These are phyloP conservation scores for Lasiodiplodia theobromae DNA, from an alignment of 2,329 filamentous ascomycete species.

Conservation along the genomic window DNA sequence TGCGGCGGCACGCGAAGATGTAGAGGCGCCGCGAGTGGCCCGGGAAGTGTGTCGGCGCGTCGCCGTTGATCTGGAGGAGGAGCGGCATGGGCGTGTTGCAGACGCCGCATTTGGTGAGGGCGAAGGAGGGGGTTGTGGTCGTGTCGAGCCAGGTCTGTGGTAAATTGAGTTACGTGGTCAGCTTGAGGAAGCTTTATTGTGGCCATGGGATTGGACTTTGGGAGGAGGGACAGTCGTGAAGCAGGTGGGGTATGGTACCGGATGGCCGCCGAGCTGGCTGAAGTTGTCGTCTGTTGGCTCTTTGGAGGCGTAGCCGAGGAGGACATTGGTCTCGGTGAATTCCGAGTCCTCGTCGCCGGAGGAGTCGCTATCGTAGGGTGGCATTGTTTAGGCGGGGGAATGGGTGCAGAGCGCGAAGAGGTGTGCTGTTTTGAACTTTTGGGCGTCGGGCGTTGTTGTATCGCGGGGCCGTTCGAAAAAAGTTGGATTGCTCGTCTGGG, in stretches of 20 bases:
- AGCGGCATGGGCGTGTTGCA: conserved; percentile 86
- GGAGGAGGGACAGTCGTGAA: not conserved
- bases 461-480: conserved; percentile 17
- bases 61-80: conserved; percentile 88
- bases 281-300: conserved; percentile 82
- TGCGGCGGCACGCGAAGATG: conserved; percentile 80
- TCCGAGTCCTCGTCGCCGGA: conserved; percentile 69
- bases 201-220: too few relatives aligned
- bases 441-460: not conserved
- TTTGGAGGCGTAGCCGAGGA: conserved; percentile 86
- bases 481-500: conserved; percentile 3
- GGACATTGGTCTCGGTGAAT: conserved; percentile 82
- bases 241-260: conserved; percentile 65
- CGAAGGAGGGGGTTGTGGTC: conserved; percentile 67
- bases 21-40: conserved; percentile 88
- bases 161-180: not conserved
- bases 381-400: conserved; percentile 59
- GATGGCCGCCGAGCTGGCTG: conserved; percentile 85
- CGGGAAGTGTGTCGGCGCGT: conserved; percentile 85
- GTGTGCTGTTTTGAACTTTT: not conserved
- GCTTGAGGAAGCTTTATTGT: too few relatives aligned
- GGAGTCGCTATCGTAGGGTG: conserved; percentile 85
- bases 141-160: not conserved
- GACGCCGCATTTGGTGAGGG: conserved; percentile 82
- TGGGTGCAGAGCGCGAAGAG: not conserved